Evolutionary conservation across 306 rosid species (phyloP), one percentile per base, ranked within the genome.

Genomic region (Citrullus amarus): DNA sequence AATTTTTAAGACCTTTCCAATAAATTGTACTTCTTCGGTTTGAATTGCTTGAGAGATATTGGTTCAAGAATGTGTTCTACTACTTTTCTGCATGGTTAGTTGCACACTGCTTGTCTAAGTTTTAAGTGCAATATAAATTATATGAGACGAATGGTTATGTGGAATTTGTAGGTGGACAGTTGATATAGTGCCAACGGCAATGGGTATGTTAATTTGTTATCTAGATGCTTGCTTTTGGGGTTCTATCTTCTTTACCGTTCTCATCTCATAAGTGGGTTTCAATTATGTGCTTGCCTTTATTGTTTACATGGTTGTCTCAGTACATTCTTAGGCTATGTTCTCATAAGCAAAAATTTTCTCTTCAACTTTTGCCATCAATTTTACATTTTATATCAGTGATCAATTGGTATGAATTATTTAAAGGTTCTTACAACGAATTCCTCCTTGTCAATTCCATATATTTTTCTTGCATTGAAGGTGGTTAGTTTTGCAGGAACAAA

Each of bases 401-500:
- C 48, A 65, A 1, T 36, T 65, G 36, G 34, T 14, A 34, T 65
- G 71, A 65, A 14, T 36, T 65, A 36, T 65, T 28, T 62, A 13
- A 62, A 36, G 71, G 71, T 36, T 65, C 22, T 65, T 36, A 13
- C 12, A 5, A 41, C 16, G 46, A 34, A 25, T 58, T 12, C 22
- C n/a, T 36, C 51, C 9, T 25, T 8, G 12, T 51, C 22, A 50
- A 7, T n/a, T 48, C 43, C 12, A 15, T 16, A 28, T 74, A 6
- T 16, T 54, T 28, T 50, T 8, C 22, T 8, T 32, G n/a, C 25
- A 41, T 56, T 34, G 38, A 75, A 53, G 43, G 15, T 9, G 51
- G 46, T 17, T 61, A 16, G 59, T 84, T 86, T 90, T 87, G 91
- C 94, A 92, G 97, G 93, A 78, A 77, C 44, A 34, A 76, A 6